These are phyloP conservation scores for Allantophomopsis lycopodina DNA, from an alignment of 2,329 filamentous ascomycete species.

Conservation along the genomic window DNA sequence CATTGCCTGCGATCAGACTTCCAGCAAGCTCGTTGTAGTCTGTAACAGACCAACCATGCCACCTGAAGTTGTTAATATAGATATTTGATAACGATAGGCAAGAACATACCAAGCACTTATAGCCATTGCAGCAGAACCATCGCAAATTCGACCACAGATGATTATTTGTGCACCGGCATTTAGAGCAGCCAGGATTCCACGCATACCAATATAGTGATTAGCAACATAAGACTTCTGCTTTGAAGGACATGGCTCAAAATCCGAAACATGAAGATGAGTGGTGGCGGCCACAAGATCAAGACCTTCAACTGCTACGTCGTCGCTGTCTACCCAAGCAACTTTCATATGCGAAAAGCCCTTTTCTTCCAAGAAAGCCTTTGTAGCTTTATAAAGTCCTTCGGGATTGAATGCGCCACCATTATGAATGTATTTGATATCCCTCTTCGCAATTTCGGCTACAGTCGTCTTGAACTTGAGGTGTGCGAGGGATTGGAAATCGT, in stretches of 20 bases:
- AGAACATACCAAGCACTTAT: slow-evolving; percentile 14
- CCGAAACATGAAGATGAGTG: too few relatives aligned
- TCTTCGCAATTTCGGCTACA: too few relatives aligned
- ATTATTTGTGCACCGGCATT: slow-evolving; percentile 27
- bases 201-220: slow-evolving; percentile 19
- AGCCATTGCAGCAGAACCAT: slow-evolving; percentile 26
- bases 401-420: too few relatives aligned
- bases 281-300: not conserved
- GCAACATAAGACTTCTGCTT: slow-evolving; percentile 4
- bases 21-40: slow-evolving; percentile 22
- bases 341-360: not conserved
- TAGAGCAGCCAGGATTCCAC: slow-evolving; percentile 24
- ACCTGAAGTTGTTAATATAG: slow-evolving; percentile 11
- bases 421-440: too few relatives aligned
- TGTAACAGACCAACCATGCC: slow-evolving; percentile 23
- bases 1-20: slow-evolving; percentile 16
- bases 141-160: slow-evolving; percentile 26
- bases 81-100: not conserved
- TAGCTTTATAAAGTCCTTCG: too few relatives aligned
- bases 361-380: too few relatives aligned
- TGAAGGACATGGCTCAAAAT: too few relatives aligned
- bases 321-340: slow-evolving; percentile 5
- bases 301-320: slow-evolving; percentile 4
- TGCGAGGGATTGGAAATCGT: too few relatives aligned
- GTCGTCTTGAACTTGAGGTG: too few relatives aligned